Evolutionary conservation across 2,329 filamentous ascomycete species (phyloP).

Genomic region (Paraphoma sp.): DNA sequence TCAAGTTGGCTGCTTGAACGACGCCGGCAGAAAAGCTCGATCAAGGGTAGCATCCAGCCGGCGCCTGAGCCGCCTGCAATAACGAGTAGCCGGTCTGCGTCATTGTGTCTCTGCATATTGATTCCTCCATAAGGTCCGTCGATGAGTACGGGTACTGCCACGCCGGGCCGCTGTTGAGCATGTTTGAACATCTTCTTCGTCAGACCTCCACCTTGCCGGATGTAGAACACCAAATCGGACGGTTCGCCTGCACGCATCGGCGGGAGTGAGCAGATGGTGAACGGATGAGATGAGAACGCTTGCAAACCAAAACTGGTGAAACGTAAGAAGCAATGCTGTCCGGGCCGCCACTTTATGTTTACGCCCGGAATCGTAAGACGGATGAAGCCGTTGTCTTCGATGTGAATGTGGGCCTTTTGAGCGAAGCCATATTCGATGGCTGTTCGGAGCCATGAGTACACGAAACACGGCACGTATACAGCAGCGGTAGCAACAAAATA

Average conservation of each 20-base stretch:
- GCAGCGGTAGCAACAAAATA: slow-evolving; percentile 66
- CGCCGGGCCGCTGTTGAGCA: slow-evolving; percentile 18
- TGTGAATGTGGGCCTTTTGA: slow-evolving; percentile 51
- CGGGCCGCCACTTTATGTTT: slow-evolving; percentile 56
- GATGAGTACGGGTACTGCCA: slow-evolving; percentile 55
- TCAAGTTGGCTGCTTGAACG: background rate
- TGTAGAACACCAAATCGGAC: slow-evolving; percentile 60
- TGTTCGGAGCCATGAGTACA: slow-evolving; percentile 56
- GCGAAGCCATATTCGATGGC: slow-evolving; percentile 59
- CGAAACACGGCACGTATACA: slow-evolving; percentile 58
- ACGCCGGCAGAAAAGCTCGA: slow-evolving; percentile 44
- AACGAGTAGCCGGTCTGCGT: slow-evolving; percentile 53
- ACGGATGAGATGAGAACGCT: slow-evolving; percentile 59
- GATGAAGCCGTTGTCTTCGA: slow-evolving; percentile 27
- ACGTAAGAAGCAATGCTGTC: slow-evolving; percentile 64
- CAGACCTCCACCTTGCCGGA: slow-evolving; percentile 58
- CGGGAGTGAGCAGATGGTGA: slow-evolving; percentile 62
- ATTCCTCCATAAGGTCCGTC: slow-evolving; percentile 68
- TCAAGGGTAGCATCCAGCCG: slow-evolving; percentile 59
- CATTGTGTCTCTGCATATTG: slow-evolving; percentile 34
- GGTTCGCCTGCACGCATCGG: background rate
- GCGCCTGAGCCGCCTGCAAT: slow-evolving; percentile 65
- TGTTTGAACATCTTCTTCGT: slow-evolving; percentile 51
- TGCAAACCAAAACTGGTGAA: slow-evolving; percentile 54
- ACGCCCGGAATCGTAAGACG: slow-evolving; percentile 23